Conservation (phyloP, 2,329 filamentous ascomycete species). For the Phyllosticta capitalensis region DNA sequence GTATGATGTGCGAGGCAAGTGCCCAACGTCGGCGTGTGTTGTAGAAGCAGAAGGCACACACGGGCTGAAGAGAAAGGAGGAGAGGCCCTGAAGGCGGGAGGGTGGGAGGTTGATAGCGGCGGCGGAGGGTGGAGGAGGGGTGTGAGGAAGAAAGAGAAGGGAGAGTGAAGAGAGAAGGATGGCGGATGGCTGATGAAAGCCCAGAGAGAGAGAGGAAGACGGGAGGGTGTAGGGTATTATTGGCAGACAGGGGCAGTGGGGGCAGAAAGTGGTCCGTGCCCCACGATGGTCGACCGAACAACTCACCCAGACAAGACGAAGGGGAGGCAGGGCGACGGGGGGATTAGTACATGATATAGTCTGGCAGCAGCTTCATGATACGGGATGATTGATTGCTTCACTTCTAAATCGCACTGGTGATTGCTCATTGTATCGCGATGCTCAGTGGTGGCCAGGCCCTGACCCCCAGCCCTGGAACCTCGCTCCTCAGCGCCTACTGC, state of each 20-base stretch:
- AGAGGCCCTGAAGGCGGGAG: slow-evolving; percentile 38
- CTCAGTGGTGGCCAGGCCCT: no score
- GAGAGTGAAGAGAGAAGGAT: slow-evolving; percentile 7
- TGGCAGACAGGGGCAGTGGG: slow-evolving; percentile 14
- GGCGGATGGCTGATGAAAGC: not conserved
- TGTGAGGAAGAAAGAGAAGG: slow-evolving; percentile 45
- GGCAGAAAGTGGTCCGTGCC: not conserved
- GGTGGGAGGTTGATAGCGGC: slow-evolving; percentile 71
- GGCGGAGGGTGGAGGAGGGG: slow-evolving; percentile 50
- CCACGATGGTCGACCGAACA: not conserved
- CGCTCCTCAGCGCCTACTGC: not conserved
- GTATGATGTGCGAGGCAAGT: slow-evolving; percentile 23
- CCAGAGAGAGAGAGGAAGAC: not conserved
- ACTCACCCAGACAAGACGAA: no score
- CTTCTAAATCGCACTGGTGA: no score
- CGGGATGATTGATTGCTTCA: no score
- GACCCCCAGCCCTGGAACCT: no score
- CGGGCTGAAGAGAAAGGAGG: slow-evolving; percentile 17
- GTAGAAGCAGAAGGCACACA: slow-evolving; percentile 10
- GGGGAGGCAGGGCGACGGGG: no score
- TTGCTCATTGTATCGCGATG: no score
- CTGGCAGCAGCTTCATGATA: no score
- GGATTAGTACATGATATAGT: no score
- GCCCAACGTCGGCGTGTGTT: slow-evolving; percentile 7
- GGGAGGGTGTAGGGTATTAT: not conserved